These are phyloP conservation scores for Didymellaceae sp. DNA, from an alignment of 2,329 filamentous ascomycete species.

Conservation along the genomic window DNA sequence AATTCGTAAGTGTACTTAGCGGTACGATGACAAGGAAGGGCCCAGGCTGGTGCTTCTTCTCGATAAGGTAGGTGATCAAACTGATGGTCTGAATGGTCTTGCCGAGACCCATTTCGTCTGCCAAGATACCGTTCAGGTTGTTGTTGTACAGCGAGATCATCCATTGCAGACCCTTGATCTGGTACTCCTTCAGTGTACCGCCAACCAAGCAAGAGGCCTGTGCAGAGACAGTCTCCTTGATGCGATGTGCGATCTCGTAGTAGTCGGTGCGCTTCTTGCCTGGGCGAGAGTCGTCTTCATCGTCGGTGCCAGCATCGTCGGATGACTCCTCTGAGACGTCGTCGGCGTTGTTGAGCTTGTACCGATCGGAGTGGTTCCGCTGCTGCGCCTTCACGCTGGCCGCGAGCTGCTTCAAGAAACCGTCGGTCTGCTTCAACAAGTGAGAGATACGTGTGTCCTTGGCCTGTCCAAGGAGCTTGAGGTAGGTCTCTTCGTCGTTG, in stretches of 20 bases:
- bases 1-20: constrained; percentile 95
- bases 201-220: constrained; percentile 90
- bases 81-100: constrained; percentile 99
- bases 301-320: constrained; percentile 60
- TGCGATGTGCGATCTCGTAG: constrained; percentile 95
- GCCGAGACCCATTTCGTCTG: constrained; percentile 99
- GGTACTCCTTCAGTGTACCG: constrained; percentile 94
- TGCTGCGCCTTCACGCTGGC: constrained; percentile 95
- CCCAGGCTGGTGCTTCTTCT: constrained; percentile 88
- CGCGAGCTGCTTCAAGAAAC: constrained; percentile 94
- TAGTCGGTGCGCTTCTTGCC: constrained; percentile 88
- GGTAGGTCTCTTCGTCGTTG: constrained; percentile 98
- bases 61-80: constrained; percentile 95
- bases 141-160: constrained; percentile 99
- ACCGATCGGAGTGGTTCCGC: constrained; percentile 78
- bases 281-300: constrained; percentile 66
- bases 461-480: constrained; percentile 96
- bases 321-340: constrained; percentile 58
- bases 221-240: constrained; percentile 86
- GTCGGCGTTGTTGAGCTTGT: constrained; percentile 68
- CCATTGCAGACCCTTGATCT: constrained; percentile 98
- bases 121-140: constrained; percentile 97
- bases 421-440: constrained; percentile 93
- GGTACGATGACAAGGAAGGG: constrained; percentile 97
- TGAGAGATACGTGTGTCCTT: constrained; percentile 99